These are phyloP conservation scores for Fusarium vanettenii DNA, from an alignment of 2,329 filamentous ascomycete species.

Conservation along the genomic window DNA sequence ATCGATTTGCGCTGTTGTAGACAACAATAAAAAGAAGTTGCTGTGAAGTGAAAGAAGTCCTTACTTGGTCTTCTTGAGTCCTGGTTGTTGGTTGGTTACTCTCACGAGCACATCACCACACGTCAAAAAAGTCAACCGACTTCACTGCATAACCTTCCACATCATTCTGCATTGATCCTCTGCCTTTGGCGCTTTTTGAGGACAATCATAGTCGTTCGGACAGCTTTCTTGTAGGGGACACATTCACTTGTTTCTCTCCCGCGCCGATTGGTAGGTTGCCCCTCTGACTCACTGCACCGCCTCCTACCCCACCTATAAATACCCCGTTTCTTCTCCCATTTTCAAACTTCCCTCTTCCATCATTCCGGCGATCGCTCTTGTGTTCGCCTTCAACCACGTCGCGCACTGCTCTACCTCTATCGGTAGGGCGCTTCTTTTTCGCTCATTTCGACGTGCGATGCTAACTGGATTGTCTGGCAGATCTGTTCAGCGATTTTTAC, in stretches of 20 bases:
- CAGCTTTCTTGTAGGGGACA: conserved; percentile 77
- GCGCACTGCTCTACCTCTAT: conserved; percentile 30
- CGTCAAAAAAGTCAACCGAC: conserved; percentile 7
- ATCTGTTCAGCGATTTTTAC: conserved; percentile 48
- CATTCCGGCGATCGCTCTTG: conserved; percentile 21
- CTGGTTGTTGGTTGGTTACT: conserved; percentile 31
- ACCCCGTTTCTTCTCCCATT: conserved; percentile 35
- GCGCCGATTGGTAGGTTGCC: conserved; percentile 70
- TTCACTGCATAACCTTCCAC: conserved; percentile 9
- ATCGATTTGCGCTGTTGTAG: conserved; percentile 52
- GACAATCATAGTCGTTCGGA: conserved; percentile 37
- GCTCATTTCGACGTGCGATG: conserved; percentile 18
- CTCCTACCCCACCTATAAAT: conserved; percentile 42
- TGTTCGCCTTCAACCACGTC: conserved; percentile 11
- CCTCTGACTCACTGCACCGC: conserved; percentile 40
- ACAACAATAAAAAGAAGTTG: conserved; percentile 50
- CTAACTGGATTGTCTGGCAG: conserved; percentile 45
- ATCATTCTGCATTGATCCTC: conserved; percentile 36
- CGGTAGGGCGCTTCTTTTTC: conserved; percentile 31
- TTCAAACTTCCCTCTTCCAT: conserved; percentile 38
- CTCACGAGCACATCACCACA: conserved; percentile 16
- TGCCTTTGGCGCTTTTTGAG: conserved; percentile 36
- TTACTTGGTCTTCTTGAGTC: conserved; percentile 24
- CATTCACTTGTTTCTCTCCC: conserved; percentile 99
- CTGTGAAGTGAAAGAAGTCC: conserved; percentile 47